Conservation (phyloP, 208 protist genomes). For the Trypanosoma caninum region DNA sequence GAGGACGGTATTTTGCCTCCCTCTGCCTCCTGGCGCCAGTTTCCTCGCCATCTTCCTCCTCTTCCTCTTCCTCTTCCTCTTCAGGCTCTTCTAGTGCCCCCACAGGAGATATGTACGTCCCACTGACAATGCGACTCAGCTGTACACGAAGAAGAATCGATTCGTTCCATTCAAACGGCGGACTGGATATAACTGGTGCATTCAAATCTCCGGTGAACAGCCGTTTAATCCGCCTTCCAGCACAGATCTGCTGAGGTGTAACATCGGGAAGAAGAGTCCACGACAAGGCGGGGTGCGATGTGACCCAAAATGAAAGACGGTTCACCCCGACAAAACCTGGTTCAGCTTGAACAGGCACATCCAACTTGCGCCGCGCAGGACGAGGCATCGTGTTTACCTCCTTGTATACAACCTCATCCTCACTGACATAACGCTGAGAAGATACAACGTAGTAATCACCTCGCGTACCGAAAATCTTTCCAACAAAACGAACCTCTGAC, state of each 20-base stretch:
- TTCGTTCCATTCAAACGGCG: constrained; percentile 92
- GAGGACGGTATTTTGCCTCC: constrained; percentile 82
- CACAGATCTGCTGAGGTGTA: constrained; percentile 91
- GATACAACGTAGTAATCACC: constrained; percentile 85
- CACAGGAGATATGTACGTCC: constrained; percentile 85
- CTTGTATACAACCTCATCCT: constrained; percentile 74
- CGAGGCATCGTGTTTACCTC: constrained; percentile 90
- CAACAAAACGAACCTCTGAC: constrained; percentile 85
- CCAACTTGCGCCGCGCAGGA: constrained; percentile 74
- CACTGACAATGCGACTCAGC: constrained; percentile 90
- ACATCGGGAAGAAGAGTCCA: constrained; percentile 92
- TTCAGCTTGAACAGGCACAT: constrained; percentile 79
- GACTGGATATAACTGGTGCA: constrained; percentile 70
- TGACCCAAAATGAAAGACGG: constrained; percentile 91
- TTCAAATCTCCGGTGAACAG: constrained; percentile 91
- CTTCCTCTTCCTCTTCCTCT: constrained; percentile 74
- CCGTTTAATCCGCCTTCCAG: constrained; percentile 79
- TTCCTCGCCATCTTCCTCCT: constrained; percentile 83
- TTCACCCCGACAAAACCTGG: constrained; percentile 84
- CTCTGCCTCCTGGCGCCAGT: constrained; percentile 49
- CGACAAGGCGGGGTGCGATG: constrained; percentile 53
- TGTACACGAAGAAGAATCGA: constrained; percentile 91
- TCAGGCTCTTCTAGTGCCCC: constrained; percentile 84
- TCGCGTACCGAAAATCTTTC: constrained; percentile 86
- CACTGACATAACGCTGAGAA: constrained; percentile 68